phyloP scores from a whole-genome alignment of 2,329 filamentous ascomycete genomes.

The Ampelomyces quisqualis region DNA sequence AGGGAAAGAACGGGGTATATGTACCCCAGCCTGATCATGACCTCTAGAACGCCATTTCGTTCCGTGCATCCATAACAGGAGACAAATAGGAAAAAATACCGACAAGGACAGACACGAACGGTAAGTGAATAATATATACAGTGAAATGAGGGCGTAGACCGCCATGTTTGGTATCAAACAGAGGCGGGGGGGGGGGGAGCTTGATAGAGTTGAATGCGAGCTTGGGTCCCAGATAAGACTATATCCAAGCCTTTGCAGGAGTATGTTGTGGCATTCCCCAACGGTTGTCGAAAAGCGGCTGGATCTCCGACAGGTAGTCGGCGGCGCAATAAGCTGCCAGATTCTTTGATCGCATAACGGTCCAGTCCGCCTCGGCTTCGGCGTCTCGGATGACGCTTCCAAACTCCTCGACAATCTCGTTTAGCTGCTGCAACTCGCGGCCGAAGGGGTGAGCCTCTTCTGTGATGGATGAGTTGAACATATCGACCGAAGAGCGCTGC shows the following conservation, averaged over 20 bases:
- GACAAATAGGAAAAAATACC: constrained; percentile 17
- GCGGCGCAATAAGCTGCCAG: constrained; percentile 73
- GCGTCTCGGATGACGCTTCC: constrained; percentile 59
- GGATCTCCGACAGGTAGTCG: constrained; percentile 82
- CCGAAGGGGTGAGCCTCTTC: constrained; percentile 72
- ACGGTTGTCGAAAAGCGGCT: constrained; percentile 54
- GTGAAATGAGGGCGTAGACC: constrained; percentile 13
- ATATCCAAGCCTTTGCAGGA: constrained; percentile 42
- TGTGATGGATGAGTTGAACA: constrained; percentile 42
- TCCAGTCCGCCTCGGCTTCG: constrained; percentile 72
- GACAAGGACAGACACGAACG: constrained; percentile 18
- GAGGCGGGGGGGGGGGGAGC: constrained; percentile 9
- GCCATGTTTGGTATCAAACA: constrained; percentile 15
- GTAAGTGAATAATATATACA: constrained; percentile 20
- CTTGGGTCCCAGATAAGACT: constrained; percentile 1
- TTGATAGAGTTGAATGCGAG: constrained; percentile 2
- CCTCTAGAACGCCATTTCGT: constrained; percentile 17
- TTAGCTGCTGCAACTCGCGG: constrained; percentile 85
- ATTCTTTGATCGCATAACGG: constrained; percentile 67
- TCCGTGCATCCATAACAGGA: constrained; percentile 16
- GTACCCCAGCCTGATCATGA: constrained; percentile 15
- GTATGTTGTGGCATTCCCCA: constrained; percentile 24
- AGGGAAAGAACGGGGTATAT: constrained; percentile 18
- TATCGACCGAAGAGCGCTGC: constrained; percentile 50
- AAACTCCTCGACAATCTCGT: constrained; percentile 90